Evolutionary conservation across 2,329 filamentous ascomycete genomes (phyloP).

Genomic region (Ophiostoma australiae): DNA sequence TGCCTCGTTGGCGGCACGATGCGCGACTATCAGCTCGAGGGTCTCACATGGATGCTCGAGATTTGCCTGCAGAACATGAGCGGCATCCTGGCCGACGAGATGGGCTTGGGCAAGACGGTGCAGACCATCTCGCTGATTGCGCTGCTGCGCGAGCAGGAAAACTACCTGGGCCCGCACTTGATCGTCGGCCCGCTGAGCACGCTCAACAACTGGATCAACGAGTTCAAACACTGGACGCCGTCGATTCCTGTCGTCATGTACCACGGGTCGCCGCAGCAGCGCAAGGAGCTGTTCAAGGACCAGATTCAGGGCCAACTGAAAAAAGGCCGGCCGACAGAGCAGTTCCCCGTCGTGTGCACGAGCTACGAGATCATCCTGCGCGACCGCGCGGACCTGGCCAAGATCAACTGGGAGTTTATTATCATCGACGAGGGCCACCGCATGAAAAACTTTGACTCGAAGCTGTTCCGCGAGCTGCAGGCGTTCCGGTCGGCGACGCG

Average conservation of each 20-base stretch:
- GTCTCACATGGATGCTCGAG: conserved; percentile 93
- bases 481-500: conserved; percentile 86
- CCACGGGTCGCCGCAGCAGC: conserved; percentile 74
- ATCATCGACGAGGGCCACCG: conserved; percentile 97
- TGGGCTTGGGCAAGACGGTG: conserved; percentile 86
- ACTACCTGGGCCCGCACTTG: conserved; percentile 78
- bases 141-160: conserved; percentile 77
- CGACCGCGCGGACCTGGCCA: conserved; percentile 73
- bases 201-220: conserved; percentile 90
- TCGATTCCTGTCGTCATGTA: conserved; percentile 85
- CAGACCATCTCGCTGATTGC: conserved; percentile 87
- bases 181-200: conserved; percentile 89
- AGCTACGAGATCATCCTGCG: conserved; percentile 95
- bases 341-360: conserved; percentile 89
- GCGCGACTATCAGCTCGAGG: conserved; percentile 91
- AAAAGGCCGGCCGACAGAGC: conserved; percentile 50
- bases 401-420: conserved; percentile 94
- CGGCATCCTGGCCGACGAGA: conserved; percentile 88
- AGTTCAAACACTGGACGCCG: conserved; percentile 87
- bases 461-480: conserved; percentile 81
- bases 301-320: conserved; percentile 65
- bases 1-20: conserved; percentile 83
- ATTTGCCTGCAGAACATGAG: conserved; percentile 74
- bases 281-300: conserved; percentile 70
- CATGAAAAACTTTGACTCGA: conserved; percentile 94